phyloP scores from a whole-genome alignment of 371 early-diverging fungal genomes.

The Mucor mucedo region DNA sequence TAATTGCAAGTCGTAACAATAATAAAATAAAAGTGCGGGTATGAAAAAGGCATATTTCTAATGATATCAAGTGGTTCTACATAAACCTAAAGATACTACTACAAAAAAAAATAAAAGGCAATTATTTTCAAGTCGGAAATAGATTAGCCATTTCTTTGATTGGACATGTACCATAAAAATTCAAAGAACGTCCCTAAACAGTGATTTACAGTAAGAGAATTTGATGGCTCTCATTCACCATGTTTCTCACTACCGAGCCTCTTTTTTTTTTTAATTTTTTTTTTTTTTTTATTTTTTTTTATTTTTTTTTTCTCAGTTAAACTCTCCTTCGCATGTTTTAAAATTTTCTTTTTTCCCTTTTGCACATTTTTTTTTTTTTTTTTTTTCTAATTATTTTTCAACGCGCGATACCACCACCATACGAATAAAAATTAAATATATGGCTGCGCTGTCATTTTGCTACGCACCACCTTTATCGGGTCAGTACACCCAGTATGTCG shows the following conservation, averaged over 20 bases:
- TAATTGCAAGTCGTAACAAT: not conserved
- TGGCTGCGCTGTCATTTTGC: conserved; percentile 33
- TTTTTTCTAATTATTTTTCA: conserved; percentile 5
- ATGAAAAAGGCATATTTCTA: too few relatives aligned
- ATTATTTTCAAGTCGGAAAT: conserved; percentile 5
- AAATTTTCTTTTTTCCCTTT: conserved; percentile 15
- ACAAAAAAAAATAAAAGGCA: too few relatives aligned
- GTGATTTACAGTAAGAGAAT: conserved; percentile 4
- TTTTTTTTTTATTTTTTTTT: conserved; percentile 15
- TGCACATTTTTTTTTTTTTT: not conserved
- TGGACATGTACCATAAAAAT: conserved; percentile 22
- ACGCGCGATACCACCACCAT: conserved; percentile 3
- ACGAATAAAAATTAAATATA: conserved; percentile 8
- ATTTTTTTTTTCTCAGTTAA: conserved; percentile 22
- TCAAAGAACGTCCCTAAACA: conserved; percentile 33
- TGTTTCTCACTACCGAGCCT: conserved; percentile 31
- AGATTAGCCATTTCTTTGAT: conserved; percentile 5
- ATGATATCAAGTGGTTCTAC: too few relatives aligned
- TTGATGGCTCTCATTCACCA: conserved; percentile 25
- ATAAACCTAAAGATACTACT: too few relatives aligned
- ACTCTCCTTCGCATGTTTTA: conserved; percentile 29
- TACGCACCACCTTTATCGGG: conserved; percentile 33
- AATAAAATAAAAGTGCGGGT: not conserved
- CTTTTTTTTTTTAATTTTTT: conserved; percentile 23
- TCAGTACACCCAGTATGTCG: conserved; percentile 26